Base-by-base conservation (phyloP, 257 asterid genomes). In the Gentiana dahurica region DNA sequence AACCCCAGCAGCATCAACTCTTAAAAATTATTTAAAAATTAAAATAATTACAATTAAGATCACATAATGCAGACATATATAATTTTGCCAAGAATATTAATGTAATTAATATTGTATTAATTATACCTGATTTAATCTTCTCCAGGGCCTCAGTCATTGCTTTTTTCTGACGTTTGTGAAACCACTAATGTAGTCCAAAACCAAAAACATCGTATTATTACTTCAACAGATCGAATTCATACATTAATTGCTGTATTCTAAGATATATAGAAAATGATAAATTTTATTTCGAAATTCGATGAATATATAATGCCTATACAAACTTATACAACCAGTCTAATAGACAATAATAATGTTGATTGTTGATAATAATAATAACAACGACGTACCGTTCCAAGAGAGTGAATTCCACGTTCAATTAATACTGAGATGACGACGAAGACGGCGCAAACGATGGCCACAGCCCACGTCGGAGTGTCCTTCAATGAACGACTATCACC, bases 401-500 rank as follows among this genome's bases (percentile, higher is more conserved):
- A 74, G 58, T 84, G 81, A 45, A 87, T 87, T 3, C 84, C 85
- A 45, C 82, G 92, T 61, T 87, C 96, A 36, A 87, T 74, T 3
- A 67, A 51, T 43, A 87, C 50, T 9, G 96, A 87, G 5, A 84
- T 70, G 62, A 77, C 44, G 36, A 84, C 75, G 56, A 87, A 78
- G 9, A 78, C 77, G 1, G 89, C 81, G 53, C 83, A 78, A 49
- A 87, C 96, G 13, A 70, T 63, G 12, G 94, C 96, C 37, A 87
- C 87, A 7, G 96, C 85, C 96, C 96, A 87, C 0, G 96, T 87
- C 5, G 96, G 80, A 47, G 96, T 87, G 57, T 79, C 77, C 59
- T 87, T 78, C 44, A 87, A 77, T 36, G 96, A 63, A 46, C 83
- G 71, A 3, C 77, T 89, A 43, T 66, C 69, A 15, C 63, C 9